Evolutionary conservation across 768 basidiomycete genomes (phyloP), one percentile per base, ranked within the genome.

Genomic region (Agaricus subrufescens): DNA sequence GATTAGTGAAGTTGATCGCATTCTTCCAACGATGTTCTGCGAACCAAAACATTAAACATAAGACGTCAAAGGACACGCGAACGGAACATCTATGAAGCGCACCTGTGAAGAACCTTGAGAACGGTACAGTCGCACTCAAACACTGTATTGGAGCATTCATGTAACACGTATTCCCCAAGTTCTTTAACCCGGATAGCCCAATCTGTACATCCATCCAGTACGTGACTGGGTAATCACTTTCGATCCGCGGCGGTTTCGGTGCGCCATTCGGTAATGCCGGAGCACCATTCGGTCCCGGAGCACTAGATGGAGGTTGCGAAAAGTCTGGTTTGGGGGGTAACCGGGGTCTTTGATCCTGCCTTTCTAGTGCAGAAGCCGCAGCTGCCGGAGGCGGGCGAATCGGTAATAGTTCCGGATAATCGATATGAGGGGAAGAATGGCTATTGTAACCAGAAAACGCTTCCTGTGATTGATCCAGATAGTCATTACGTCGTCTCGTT

Each of bases 141-240:
- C 97, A 99, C 70, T 99, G 97, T 14, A 99, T 83, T 5, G 94
- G 94, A 30, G 97, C 91, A 68, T 98, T 98, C 94, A 98, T 98
- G 67, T 98, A 99, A 69, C 97, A 99, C 7, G 97, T 99, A 68
- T 98, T 98, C 15, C 90, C 87, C 58, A 98, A 66, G 67, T 99
- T 99, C 81, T 95, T 95, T 66, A 99, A 69, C 3, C 96, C 96
- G 0, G 86, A 84, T 19, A 84, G 85, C 25, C 87, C 88, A 52
- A 94, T 84, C 58, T 87, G 82, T 40, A 83, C 75, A 66, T 94
- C 91, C 12, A 78, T 71, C 94, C 94, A 98, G 68, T 89, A 95
- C 4, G 77, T 77, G 23, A 93, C 85, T 3, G 90, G 88, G 66
- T 90, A 94, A 46, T 87, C 84, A n/a, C 83, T 85, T 29, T 71